phyloP scores from a whole-genome alignment of 805 yeast genomes.

The Candida tammaniensis region DNA sequence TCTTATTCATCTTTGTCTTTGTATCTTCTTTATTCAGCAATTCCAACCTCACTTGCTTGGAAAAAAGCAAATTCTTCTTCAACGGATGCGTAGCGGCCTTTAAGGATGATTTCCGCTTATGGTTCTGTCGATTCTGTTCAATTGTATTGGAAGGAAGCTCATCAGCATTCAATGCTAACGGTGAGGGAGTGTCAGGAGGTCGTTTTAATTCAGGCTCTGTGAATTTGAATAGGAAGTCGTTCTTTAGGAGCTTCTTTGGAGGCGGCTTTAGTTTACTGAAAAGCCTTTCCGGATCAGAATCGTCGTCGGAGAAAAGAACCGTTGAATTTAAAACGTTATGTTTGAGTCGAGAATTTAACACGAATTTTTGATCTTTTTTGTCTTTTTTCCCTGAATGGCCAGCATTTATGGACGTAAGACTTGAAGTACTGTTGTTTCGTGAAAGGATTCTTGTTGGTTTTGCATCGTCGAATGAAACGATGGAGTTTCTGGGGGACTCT shows the following conservation, averaged over 20 bases:
- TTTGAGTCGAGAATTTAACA: slow-evolving; percentile 7
- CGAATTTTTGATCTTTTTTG: neutral
- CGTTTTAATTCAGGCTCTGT: no score
- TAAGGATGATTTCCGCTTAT: slow-evolving; percentile 4
- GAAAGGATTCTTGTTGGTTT: no score
- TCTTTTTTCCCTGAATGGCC: no score
- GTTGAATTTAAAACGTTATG: slow-evolving; percentile 9
- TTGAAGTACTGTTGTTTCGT: slow-evolving; percentile 33
- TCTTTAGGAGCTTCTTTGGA: slow-evolving; percentile 15
- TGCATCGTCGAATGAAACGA: slow-evolving; percentile 38
- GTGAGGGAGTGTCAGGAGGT: slow-evolving; percentile 21
- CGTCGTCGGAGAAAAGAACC: slow-evolving; percentile 35
- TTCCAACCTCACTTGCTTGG: slow-evolving; percentile 41
- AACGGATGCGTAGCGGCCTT: slow-evolving; percentile 9
- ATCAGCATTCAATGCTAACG: slow-evolving; percentile 17
- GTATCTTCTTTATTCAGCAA: slow-evolving; percentile 18
- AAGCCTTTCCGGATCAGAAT: no score
- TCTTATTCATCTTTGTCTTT: slow-evolving; percentile 10
- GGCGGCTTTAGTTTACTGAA: no score
- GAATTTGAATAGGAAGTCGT: slow-evolving; percentile 23
- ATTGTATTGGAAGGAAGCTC: slow-evolving; percentile 8
- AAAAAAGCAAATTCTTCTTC: slow-evolving; percentile 29
- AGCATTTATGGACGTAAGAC: slow-evolving; percentile 15
- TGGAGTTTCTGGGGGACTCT: slow-evolving; percentile 41
- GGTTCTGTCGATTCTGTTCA: slow-evolving; percentile 7